Evolutionary conservation across 768 basidiomycete species (phyloP).

Genomic region (Hygrocybe punicea): DNA sequence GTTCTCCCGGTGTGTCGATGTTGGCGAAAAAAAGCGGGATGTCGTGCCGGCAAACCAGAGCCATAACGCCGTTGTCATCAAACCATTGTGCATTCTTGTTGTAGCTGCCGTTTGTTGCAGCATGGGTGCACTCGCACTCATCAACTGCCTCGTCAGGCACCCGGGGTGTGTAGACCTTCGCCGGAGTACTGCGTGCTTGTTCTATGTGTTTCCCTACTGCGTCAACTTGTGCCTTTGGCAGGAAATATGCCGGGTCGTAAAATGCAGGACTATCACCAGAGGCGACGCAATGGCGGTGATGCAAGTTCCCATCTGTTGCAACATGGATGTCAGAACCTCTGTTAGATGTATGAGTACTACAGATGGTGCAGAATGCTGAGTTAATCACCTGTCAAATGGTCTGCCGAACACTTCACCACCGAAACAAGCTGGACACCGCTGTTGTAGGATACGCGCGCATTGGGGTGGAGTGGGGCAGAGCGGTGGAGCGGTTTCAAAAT

Average conservation of each 20-base stretch:
- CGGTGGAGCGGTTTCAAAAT: too few species aligned
- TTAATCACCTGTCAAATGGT: slow-evolving; percentile 1
- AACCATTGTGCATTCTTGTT: slow-evolving; percentile 20
- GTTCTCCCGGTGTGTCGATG: slow-evolving; percentile 33
- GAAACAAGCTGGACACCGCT: slow-evolving; percentile 8
- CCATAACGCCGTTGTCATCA: slow-evolving; percentile 22
- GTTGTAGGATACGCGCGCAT: neutral
- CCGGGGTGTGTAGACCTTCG: neutral
- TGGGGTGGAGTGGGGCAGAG: neutral
- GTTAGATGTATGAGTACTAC: neutral
- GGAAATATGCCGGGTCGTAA: slow-evolving; percentile 31
- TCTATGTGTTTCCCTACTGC: slow-evolving; percentile 28
- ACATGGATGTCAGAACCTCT: slow-evolving; percentile 6
- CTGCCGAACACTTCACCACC: slow-evolving; percentile 1
- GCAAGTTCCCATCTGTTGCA: slow-evolving; percentile 31
- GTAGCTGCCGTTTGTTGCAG: slow-evolving; percentile 28
- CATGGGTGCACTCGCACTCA: slow-evolving; percentile 30
- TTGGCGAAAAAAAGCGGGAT: slow-evolving; percentile 16
- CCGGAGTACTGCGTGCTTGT: slow-evolving; percentile 13
- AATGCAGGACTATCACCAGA: slow-evolving; percentile 33
- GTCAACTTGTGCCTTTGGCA: slow-evolving; percentile 36
- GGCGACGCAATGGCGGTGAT: slow-evolving; percentile 31
- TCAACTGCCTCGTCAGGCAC: slow-evolving; percentile 37
- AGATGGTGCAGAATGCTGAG: neutral
- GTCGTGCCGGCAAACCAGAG: slow-evolving; percentile 32